Base-by-base conservation (phyloP, 352 stramenopile genomes). In the Phytophthora brassicae region DNA sequence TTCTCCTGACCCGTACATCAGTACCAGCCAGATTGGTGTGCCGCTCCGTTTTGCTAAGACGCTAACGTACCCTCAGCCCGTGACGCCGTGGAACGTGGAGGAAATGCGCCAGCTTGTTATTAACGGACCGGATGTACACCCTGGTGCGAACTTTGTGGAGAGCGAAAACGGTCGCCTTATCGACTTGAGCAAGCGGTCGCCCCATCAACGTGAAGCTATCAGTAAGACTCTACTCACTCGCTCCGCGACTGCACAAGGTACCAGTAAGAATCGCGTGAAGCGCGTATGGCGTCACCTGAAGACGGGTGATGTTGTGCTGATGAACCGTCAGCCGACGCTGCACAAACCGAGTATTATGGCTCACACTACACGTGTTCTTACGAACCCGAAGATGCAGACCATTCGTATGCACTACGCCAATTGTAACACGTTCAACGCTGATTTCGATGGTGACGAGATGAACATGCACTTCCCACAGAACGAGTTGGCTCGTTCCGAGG, bases 391-490 rank as follows among this genome's bases (percentile, higher is more conserved):
- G 42, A 98, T 99, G 84, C 98, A 99, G 77, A 99, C 98, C 23
- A 98, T 99, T 65, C 94, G 98, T 46, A 99, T 99, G 97, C 97
- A 99, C 84, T 99, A 99, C 74, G 97, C 97, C 31, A 99, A 99
- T 84, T 99, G 97, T 84, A 99, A 99, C 81, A 99, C 98, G 38
- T 99, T 99, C 89, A 99, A 99, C 81, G 98, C 98, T 33, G 98
- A 99, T 84, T 99, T 99, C 70, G 98, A 99, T 77, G 98, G 98
- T 63, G 98, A 99, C 76, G 98, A 99, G 86, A 99, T 99, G 88
- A 99, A 99, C 83, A 98, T 99, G 80, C 98, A 99, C 77, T 99
- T 99, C 59, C 97, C 98, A 20, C 98, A 99, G 79, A 99, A 96
- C 75, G 94, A 99, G 66, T 69, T 99, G 17, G 97, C 95, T n/a